These are phyloP conservation scores for Daedaleopsis sinensis DNA, from an alignment of 768 basidiomycete genomes.

Conservation along the genomic window DNA sequence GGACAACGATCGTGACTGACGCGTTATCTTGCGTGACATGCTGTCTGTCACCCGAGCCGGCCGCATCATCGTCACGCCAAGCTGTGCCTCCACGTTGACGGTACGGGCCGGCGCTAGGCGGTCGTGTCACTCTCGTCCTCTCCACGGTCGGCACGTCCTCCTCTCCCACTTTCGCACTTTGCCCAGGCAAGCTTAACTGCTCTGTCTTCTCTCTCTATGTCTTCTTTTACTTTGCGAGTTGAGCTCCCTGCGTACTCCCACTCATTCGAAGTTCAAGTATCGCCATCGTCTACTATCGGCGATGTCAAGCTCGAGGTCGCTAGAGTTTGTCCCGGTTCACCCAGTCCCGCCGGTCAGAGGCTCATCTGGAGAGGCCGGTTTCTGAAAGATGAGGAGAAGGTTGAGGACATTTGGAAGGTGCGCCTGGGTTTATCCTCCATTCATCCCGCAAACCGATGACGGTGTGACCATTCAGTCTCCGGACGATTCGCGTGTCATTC, in stretches of 20 bases:
- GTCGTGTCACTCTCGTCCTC: neutral
- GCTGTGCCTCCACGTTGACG: neutral
- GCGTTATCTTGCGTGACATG: neutral
- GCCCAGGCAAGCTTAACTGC: neutral
- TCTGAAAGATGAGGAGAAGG: conserved; percentile 64
- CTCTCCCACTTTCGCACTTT: neutral
- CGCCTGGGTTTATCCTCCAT: conserved; percentile 23
- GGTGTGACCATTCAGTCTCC: conserved; percentile 42
- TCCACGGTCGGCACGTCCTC: neutral
- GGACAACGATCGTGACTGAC: neutral
- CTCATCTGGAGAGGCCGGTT: conserved; percentile 77
- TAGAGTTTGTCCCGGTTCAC: conserved; percentile 60
- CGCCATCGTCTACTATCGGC: conserved; percentile 50
- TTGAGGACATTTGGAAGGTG: conserved; percentile 74
- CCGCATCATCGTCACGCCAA: neutral
- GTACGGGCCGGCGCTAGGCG: neutral
- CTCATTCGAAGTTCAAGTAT: conserved; percentile 62
- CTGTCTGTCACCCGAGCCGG: neutral
- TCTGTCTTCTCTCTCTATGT: neutral
- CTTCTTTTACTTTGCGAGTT: conserved; percentile 47
- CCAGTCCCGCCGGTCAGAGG: conserved; percentile 70
- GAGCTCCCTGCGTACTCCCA: conserved; percentile 77
- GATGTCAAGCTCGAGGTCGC: conserved; percentile 73
- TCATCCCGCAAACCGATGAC: conserved; percentile 12
- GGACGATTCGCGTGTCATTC: conserved; percentile 63